Percentiles rank a stretch among this genome's conserved stretches.
Conservation (phyloP, 1,284 basidiomycete genomes). For the Hemileia vastatrix region DNA sequence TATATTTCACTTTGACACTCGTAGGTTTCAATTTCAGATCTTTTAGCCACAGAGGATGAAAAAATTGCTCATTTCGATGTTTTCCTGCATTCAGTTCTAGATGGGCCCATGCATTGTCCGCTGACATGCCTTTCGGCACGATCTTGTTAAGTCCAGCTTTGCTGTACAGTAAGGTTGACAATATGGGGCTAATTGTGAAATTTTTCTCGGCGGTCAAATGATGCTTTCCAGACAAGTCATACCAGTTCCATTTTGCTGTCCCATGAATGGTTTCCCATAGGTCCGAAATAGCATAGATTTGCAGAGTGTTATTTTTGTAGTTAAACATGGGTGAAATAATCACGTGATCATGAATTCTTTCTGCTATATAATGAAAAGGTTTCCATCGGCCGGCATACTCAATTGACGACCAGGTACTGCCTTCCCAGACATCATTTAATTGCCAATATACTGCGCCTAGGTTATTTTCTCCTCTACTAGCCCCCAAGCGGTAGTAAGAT, state of each 20-base stretch:
- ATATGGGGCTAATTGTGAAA: constrained; percentile 51
- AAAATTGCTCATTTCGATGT: constrained; percentile 53
- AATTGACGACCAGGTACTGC: constrained; percentile 54
- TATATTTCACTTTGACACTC: constrained; percentile 46
- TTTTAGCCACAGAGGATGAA: constrained; percentile 52
- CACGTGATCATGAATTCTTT: constrained; percentile 50
- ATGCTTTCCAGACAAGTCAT: constrained; percentile 52
- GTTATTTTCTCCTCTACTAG: constrained; percentile 54
- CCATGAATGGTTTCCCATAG: constrained; percentile 49
- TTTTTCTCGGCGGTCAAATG: constrained; percentile 46
- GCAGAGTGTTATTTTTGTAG: constrained; percentile 51
- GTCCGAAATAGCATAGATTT: constrained; percentile 52
- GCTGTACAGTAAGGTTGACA: constrained; percentile 50
- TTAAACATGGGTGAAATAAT: constrained; percentile 51
- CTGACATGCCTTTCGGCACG: constrained; percentile 46
- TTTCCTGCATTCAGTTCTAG: constrained; percentile 50
- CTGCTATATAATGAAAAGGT: constrained; percentile 53
- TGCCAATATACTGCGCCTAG: constrained; percentile 38
- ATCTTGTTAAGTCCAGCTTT: constrained; percentile 27
- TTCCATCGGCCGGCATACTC: constrained; percentile 60
- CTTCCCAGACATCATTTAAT: constrained; percentile 61
- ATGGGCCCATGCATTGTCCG: constrained; percentile 51
- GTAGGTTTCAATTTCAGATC: constrained; percentile 51
- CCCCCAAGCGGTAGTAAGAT: constrained; percentile 55
- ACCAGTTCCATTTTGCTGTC: constrained; percentile 52